These are phyloP conservation scores for Lactifluus hygrophoroides DNA, from an alignment of 768 basidiomycete genomes.

Conservation along the genomic window DNA sequence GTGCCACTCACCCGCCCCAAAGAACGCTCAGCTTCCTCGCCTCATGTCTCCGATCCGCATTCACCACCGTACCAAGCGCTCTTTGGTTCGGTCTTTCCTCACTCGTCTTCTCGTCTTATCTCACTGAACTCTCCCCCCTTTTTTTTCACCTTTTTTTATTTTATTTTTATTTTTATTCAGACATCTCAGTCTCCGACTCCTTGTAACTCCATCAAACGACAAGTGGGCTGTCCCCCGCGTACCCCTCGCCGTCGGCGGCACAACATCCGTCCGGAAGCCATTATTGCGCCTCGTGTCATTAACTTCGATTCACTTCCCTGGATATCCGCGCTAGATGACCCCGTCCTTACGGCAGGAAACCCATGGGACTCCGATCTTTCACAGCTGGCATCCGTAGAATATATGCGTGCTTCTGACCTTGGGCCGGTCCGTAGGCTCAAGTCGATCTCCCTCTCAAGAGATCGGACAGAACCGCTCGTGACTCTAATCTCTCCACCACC, in stretches of 20 bases:
- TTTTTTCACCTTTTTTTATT: not conserved
- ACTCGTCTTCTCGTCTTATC: not conserved
- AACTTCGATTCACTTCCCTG: slow-evolving; percentile 21
- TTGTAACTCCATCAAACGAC: slow-evolving; percentile 19
- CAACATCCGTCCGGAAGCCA: slow-evolving; percentile 7
- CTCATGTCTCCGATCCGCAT: slow-evolving; percentile 20
- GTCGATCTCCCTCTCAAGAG: slow-evolving; percentile 11
- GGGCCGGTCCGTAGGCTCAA: slow-evolving; percentile 21
- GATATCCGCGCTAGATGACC: slow-evolving; percentile 18
- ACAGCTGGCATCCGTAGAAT: slow-evolving; percentile 13
- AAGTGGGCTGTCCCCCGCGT: slow-evolving; percentile 14
- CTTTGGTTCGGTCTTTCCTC: slow-evolving; percentile 5
- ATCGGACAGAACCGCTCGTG: slow-evolving; percentile 4
- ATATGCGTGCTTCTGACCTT: slow-evolving; percentile 4
- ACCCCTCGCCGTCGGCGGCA: slow-evolving; percentile 21
- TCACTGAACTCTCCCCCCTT: no score
- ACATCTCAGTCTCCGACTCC: slow-evolving; percentile 20
- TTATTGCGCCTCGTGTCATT: slow-evolving; percentile 7
- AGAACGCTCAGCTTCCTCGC: slow-evolving; percentile 16
- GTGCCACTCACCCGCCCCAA: slow-evolving; percentile 13
- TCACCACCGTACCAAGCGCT: slow-evolving; percentile 13
- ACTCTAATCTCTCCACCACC: not conserved
- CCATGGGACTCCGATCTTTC: slow-evolving; percentile 20
- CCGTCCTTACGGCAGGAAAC: slow-evolving; percentile 11
- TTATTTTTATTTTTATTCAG: not conserved